Conservation (phyloP, 225 moss, liverwort and hornwort species). For the Rhytidiadelphus loreus region DNA sequence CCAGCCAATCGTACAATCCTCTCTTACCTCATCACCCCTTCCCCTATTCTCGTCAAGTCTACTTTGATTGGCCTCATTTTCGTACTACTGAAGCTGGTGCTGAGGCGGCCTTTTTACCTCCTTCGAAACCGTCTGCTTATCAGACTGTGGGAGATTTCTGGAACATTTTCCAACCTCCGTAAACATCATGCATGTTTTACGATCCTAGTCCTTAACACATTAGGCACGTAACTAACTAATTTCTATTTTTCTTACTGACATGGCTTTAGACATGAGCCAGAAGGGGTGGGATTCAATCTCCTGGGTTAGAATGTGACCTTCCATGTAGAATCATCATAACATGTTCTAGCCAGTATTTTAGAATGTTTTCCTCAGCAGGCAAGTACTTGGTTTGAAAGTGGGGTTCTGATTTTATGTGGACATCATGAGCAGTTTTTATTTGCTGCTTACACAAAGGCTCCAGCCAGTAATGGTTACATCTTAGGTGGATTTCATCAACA, state of each 20-base stretch:
- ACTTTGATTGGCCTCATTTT: constrained; percentile 38
- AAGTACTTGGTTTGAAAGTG: neutral
- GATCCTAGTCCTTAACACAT: neutral
- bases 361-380: neutral
- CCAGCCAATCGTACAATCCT: constrained; percentile 33
- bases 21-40: constrained; percentile 23
- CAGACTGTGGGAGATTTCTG: constrained; percentile 22
- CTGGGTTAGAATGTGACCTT: neutral
- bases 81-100: constrained; percentile 15
- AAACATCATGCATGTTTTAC: neutral
- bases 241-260: neutral
- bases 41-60: constrained; percentile 18
- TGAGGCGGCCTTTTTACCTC: constrained; percentile 10
- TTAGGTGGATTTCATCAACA: neutral
- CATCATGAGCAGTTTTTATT: neutral
- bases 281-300: neutral
- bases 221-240: neutral
- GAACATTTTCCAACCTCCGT: constrained; percentile 28
- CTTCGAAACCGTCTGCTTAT: constrained; percentile 14
- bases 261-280: neutral
- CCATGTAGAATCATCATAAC: neutral
- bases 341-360: neutral
- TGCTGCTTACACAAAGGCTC: neutral
- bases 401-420: neutral
- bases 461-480: neutral